Evolutionary conservation across 2,329 filamentous ascomycete species (phyloP).

Genomic region (Nemania sp.): DNA sequence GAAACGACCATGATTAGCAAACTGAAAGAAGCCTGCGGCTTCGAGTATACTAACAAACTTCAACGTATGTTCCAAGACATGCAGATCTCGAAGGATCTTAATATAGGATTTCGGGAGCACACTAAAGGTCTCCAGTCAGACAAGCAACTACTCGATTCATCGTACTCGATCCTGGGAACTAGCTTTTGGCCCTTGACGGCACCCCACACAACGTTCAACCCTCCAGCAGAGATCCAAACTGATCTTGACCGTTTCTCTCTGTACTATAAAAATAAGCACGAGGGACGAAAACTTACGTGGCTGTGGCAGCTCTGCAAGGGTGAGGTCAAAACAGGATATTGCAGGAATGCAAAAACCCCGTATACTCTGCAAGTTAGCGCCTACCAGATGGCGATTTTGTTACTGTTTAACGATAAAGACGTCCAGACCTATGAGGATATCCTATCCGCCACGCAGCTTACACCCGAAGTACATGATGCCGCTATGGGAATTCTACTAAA

Average conservation of each 20-base stretch:
- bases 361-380: slow-evolving; percentile 98
- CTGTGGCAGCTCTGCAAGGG: slow-evolving; percentile 98
- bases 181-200: slow-evolving; percentile 96
- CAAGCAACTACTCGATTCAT: slow-evolving; percentile 82
- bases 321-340: slow-evolving; percentile 93
- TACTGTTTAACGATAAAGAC: slow-evolving; percentile 94
- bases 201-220: slow-evolving; percentile 88
- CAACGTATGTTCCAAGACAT: slow-evolving; percentile 99
- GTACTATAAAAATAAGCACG: slow-evolving; percentile 97
- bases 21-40: slow-evolving; percentile 97
- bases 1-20: slow-evolving; percentile 99
- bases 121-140: slow-evolving; percentile 72
- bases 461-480: slow-evolving; percentile 85
- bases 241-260: slow-evolving; percentile 90
- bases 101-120: slow-evolving; percentile 87
- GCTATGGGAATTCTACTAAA: slow-evolving; percentile 89
- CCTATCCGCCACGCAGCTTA: slow-evolving; percentile 80
- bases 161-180: slow-evolving; percentile 93
- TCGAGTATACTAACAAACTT: slow-evolving; percentile 99
- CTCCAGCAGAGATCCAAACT: slow-evolving; percentile 84
- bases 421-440: slow-evolving; percentile 90
- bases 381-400: slow-evolving; percentile 95
- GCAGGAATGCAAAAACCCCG: slow-evolving; percentile 87
- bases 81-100: slow-evolving; percentile 98
- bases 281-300: slow-evolving; percentile 96